Conservation (phyloP, 148 eudicot species). For the Cornus suecica region DNA sequence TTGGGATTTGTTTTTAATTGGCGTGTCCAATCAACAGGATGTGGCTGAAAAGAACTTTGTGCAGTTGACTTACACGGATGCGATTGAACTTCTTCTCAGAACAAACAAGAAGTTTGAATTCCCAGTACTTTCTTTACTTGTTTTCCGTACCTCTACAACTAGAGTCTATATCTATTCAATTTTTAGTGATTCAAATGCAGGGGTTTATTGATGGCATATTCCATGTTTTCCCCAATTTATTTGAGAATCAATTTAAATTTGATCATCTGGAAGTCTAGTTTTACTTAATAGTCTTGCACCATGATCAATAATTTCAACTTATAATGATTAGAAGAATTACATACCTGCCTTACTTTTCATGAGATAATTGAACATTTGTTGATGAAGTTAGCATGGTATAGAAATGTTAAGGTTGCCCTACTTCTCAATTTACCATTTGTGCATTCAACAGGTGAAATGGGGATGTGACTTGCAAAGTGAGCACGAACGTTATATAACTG, state of each 20-base stretch:
- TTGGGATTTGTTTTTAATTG: not conserved
- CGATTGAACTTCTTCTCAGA: constrained; percentile 71
- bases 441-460: constrained; percentile 73
- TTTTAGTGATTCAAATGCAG: constrained; percentile 3
- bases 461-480: constrained; percentile 99
- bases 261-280: not conserved
- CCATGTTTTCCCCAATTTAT: not conserved
- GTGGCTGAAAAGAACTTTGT: constrained; percentile 83
- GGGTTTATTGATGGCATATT: not conserved
- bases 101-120: constrained; percentile 85
- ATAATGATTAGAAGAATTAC: not conserved
- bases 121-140: constrained; percentile 47
- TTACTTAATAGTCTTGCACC: not conserved
- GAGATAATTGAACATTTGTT: not conserved
- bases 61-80: constrained; percentile 95
- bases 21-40: constrained; percentile 48
- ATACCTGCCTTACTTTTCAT: not conserved
- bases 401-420: not conserved
- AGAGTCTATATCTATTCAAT: not conserved
- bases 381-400: too few relatives aligned
- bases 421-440: not conserved
- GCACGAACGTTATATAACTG: constrained; percentile 94
- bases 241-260: not conserved
- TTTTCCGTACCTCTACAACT: not conserved
- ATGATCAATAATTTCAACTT: not conserved